Evolutionary conservation across 2,329 filamentous ascomycete genomes (phyloP).

Genomic region (Exophiala sp.): DNA sequence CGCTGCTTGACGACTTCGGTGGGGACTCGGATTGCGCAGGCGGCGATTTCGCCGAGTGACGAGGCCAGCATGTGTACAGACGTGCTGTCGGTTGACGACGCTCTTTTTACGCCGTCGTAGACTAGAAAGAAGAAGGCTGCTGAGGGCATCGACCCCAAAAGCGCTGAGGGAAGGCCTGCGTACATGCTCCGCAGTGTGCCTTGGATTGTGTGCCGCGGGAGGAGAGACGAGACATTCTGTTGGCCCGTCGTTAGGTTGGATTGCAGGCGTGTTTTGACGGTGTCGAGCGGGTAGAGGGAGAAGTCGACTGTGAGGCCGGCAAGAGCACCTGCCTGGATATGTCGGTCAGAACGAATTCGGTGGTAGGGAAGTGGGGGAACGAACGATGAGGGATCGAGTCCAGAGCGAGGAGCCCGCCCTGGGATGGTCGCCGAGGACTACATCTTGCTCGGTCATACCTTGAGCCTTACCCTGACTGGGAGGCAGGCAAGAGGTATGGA

Average conservation of each 20-base stretch:
- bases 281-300: constrained; percentile 96
- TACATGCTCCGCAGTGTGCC: constrained; percentile 93
- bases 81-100: constrained; percentile 40
- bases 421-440: constrained; percentile 16
- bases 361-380: constrained; percentile 30
- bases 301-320: constrained; percentile 96
- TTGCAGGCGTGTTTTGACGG: constrained; percentile 95
- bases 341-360: constrained; percentile 2
- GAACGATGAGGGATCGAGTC: constrained; percentile 39
- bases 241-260: constrained; percentile 63
- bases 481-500: neutral
- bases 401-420: constrained; percentile 38
- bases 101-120: constrained; percentile 72
- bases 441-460: constrained; percentile 25
- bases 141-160: constrained; percentile 87
- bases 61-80: constrained; percentile 77
- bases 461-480: neutral
- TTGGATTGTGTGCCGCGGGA: constrained; percentile 52
- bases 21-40: constrained; percentile 86
- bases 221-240: constrained; percentile 46
- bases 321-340: constrained; percentile 69
- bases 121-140: constrained; percentile 97
- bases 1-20: constrained; percentile 97
- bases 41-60: constrained; percentile 81
- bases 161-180: constrained; percentile 80